phyloP scores from a whole-genome alignment of 371 early-diverging fungal species.

The Basidiobolus meristosporus region DNA sequence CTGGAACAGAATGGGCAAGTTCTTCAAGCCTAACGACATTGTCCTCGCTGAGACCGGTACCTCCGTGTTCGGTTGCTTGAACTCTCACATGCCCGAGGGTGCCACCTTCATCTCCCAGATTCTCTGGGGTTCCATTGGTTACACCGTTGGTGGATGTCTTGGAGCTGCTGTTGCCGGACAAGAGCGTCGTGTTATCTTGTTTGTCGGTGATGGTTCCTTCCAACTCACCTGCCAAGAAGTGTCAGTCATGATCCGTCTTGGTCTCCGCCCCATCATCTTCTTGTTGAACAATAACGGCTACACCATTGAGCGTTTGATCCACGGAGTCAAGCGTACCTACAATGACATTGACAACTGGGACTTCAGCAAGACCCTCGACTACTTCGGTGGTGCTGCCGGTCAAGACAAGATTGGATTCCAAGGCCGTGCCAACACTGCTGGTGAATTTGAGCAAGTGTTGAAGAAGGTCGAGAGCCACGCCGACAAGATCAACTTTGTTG shows the following conservation, averaged over 20 bases:
- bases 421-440: too few relatives aligned
- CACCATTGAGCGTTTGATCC: slow-evolving; percentile 22
- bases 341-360: slow-evolving; percentile 24
- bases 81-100: slow-evolving; percentile 12
- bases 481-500: slow-evolving; percentile 1
- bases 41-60: slow-evolving; percentile 27
- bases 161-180: slow-evolving; percentile 1
- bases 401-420: too few relatives aligned
- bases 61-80: slow-evolving; percentile 16
- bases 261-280: slow-evolving; percentile 19
- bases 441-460: not conserved
- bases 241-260: slow-evolving; percentile 22
- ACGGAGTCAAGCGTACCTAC: slow-evolving; percentile 18
- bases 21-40: slow-evolving; percentile 11
- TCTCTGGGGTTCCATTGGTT: slow-evolving; percentile 22
- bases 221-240: slow-evolving; percentile 23
- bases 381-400: slow-evolving; percentile 13
- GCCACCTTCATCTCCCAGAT: slow-evolving; percentile 14
- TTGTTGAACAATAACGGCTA: slow-evolving; percentile 29
- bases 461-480: not conserved
- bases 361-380: slow-evolving; percentile 15
- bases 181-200: slow-evolving; percentile 7
- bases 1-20: slow-evolving; percentile 15
- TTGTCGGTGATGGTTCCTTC: slow-evolving; percentile 29
- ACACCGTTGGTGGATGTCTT: slow-evolving; percentile 7